Conservation (phyloP, 1,284 basidiomycete genomes). For the Malassezia yamatoensis region DNA sequence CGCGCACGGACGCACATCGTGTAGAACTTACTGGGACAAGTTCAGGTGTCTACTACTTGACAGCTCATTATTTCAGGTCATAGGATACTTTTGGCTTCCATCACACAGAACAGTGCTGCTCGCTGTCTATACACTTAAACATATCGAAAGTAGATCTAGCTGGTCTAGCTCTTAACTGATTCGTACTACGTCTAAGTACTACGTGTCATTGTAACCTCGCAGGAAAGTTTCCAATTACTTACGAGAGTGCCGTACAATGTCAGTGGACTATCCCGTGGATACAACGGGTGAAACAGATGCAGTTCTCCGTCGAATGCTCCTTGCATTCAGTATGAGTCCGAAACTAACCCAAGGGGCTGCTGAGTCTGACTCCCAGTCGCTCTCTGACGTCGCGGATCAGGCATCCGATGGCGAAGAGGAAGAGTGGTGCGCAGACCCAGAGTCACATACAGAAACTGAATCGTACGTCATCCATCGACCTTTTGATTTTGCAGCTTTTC, state of each 20-base stretch:
- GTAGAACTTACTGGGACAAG: background rate
- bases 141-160: too few species aligned
- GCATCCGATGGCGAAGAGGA: background rate
- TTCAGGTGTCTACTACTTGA: background rate
- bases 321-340: background rate
- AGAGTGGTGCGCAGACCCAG: background rate
- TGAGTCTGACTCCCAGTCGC: background rate
- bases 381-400: background rate
- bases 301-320: background rate
- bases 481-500: slow-evolving; percentile 4
- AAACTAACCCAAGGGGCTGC: background rate
- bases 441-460: background rate
- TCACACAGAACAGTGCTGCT: background rate
- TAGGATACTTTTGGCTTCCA: background rate
- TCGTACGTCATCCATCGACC: slow-evolving; percentile 3
- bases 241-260: background rate
- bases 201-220: too few species aligned
- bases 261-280: background rate
- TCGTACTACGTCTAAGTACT: too few species aligned
- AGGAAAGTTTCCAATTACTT: too few species aligned
- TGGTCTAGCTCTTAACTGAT: too few species aligned
- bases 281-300: background rate
- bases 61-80: background rate
- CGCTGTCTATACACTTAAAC: background rate
- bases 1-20: slow-evolving; percentile 1